phyloP scores from a whole-genome alignment of 2,329 filamentous ascomycete genomes.

The Mycocentrospora acerina region DNA sequence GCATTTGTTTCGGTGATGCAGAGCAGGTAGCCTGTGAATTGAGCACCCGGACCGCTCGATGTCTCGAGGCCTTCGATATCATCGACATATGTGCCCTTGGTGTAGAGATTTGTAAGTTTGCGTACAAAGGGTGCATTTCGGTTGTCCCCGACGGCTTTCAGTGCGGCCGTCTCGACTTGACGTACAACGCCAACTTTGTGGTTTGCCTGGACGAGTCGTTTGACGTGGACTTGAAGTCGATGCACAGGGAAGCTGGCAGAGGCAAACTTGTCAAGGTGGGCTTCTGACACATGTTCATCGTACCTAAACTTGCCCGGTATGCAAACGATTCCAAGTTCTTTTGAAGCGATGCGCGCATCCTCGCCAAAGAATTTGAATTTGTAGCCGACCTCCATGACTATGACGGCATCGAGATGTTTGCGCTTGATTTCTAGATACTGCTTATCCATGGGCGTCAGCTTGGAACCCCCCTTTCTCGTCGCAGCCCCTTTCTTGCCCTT shows the following conservation, averaged over 20 bases:
- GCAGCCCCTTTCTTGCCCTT: slow-evolving; percentile 53
- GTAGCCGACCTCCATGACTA: slow-evolving; percentile 95
- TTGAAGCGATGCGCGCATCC: slow-evolving; percentile 84
- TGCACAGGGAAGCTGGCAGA: slow-evolving; percentile 95
- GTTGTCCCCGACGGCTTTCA: slow-evolving; percentile 95
- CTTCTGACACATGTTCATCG: slow-evolving; percentile 82
- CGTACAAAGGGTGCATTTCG: slow-evolving; percentile 88
- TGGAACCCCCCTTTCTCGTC: slow-evolving; percentile 72
- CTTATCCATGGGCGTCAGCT: slow-evolving; percentile 91
- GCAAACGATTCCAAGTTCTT: slow-evolving; percentile 90
- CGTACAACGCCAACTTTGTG: slow-evolving; percentile 95
- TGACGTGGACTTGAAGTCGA: slow-evolving; percentile 88
- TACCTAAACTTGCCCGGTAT: slow-evolving; percentile 94
- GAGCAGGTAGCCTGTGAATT: slow-evolving; percentile 79
- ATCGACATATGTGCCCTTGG: slow-evolving; percentile 96
- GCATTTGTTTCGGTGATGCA: slow-evolving; percentile 85
- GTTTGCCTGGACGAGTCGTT: slow-evolving; percentile 85
- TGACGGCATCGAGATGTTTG: slow-evolving; percentile 82
- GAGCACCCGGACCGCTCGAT: slow-evolving; percentile 53
- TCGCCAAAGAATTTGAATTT: slow-evolving; percentile 98
- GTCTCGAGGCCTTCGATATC: slow-evolving; percentile 78
- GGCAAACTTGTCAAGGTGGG: slow-evolving; percentile 87
- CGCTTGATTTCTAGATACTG: slow-evolving; percentile 94
- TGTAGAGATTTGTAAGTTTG: slow-evolving; percentile 94
- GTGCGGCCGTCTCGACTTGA: slow-evolving; percentile 89